Evolutionary conservation across 2,329 filamentous ascomycete genomes (phyloP).

Genomic region (Fusarium hainanense): DNA sequence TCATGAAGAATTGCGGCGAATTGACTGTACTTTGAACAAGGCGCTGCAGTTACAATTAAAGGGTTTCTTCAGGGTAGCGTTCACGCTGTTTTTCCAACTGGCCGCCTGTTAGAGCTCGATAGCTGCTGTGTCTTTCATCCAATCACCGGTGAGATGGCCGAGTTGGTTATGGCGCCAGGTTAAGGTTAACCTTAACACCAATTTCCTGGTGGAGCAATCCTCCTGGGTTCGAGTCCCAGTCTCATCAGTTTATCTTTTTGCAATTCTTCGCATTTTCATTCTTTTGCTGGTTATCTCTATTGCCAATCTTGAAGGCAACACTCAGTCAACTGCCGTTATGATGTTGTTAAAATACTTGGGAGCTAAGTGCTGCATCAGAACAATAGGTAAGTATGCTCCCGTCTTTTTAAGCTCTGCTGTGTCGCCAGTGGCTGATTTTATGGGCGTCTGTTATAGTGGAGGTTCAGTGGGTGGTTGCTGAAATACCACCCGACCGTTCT

Average conservation of each 20-base stretch:
- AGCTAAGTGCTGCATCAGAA: too few relatives aligned
- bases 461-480: too few relatives aligned
- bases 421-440: too few relatives aligned
- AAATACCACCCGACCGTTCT: too few relatives aligned
- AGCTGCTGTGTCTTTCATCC: neutral
- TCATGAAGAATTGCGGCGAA: neutral
- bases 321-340: too few relatives aligned
- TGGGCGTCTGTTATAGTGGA: too few relatives aligned
- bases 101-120: neutral
- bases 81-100: neutral
- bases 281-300: too few relatives aligned
- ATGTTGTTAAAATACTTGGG: too few relatives aligned
- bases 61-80: neutral
- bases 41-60: neutral
- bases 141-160: constrained; percentile 31
- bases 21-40: neutral
- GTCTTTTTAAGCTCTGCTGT: too few relatives aligned
- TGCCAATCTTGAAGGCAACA: too few relatives aligned
- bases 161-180: constrained; percentile 34
- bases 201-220: constrained; percentile 33
- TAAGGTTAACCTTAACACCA: constrained; percentile 30
- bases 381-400: too few relatives aligned
- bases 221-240: constrained; percentile 33
- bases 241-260: constrained; percentile 21
- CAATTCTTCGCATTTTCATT: too few relatives aligned